Evolutionary conservation across 2,329 filamentous ascomycete species (phyloP).

Genomic region (Verticillium albo-atrum): DNA sequence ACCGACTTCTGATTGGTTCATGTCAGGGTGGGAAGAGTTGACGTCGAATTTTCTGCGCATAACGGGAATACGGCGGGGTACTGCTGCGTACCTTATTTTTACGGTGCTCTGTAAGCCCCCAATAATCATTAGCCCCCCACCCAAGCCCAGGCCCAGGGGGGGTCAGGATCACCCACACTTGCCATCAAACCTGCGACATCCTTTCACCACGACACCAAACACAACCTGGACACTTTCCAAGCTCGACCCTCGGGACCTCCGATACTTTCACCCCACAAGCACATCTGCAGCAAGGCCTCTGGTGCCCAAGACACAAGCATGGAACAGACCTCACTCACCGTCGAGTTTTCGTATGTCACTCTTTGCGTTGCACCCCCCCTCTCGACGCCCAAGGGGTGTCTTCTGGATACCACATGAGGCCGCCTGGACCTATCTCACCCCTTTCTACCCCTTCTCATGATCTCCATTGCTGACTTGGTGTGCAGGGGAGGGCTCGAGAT

Average conservation of each 20-base stretch:
- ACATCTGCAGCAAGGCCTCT: not conserved
- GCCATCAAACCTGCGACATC: not conserved
- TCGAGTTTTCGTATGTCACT: slow-evolving; percentile 62
- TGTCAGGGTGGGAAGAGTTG: slow-evolving; percentile 4
- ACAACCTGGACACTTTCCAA: not conserved
- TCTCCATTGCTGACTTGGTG: slow-evolving; percentile 1
- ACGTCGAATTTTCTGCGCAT: slow-evolving; percentile 12
- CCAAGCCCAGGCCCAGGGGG: too few species aligned
- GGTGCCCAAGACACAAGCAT: not conserved
- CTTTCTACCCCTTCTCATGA: not conserved
- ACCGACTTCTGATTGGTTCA: slow-evolving; percentile 25
- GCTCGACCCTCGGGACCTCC: not conserved
- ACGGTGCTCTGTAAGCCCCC: not conserved
- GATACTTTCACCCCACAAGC: not conserved
- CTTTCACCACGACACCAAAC: not conserved
- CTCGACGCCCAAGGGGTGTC: not conserved
- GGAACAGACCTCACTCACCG: slow-evolving; percentile 51
- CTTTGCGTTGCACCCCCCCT: slow-evolving; percentile 1
- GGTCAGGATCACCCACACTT: not conserved
- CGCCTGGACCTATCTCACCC: not conserved
- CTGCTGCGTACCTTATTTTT: not conserved
- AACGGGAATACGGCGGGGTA: slow-evolving; percentile 8
- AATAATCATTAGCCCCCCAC: too few species aligned
- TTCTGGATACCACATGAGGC: not conserved
- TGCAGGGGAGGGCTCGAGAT: slow-evolving; percentile 85